Evolutionary conservation across 371 early-diverging fungal genomes (phyloP).

Genomic region (Mortierella sp.): DNA sequence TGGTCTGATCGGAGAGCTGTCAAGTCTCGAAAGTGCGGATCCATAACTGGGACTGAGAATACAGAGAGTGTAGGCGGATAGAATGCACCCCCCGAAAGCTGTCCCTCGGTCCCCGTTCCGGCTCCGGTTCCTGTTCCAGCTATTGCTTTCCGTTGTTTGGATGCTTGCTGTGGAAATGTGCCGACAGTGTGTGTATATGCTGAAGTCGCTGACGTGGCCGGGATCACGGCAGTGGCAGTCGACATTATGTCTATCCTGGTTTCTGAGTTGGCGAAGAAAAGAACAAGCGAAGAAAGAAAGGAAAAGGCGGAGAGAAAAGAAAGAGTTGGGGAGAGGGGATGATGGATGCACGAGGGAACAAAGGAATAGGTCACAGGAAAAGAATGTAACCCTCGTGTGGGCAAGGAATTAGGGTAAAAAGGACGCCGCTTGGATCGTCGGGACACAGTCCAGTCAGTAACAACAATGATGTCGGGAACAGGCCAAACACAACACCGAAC

Average conservation of each 20-base stretch:
- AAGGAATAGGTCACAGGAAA: too few species aligned
- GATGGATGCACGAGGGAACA: too few species aligned
- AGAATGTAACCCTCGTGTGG: too few species aligned
- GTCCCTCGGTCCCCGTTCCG: too few species aligned
- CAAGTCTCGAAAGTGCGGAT: slow-evolving; percentile 32
- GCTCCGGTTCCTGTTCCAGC: not conserved
- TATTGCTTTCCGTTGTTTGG: not conserved
- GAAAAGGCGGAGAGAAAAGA: not conserved
- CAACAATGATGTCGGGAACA: too few species aligned
- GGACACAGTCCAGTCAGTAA: too few species aligned
- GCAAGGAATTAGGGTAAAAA: too few species aligned
- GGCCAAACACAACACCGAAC: too few species aligned
- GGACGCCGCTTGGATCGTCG: too few species aligned
- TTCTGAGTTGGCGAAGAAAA: too few species aligned
- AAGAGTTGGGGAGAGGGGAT: not conserved
- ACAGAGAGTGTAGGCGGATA: slow-evolving; percentile 10
- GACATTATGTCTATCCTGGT: too few species aligned
- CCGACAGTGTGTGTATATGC: not conserved
- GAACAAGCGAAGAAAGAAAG: not conserved
- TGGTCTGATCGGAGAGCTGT: slow-evolving; percentile 26
- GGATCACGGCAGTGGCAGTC: not conserved
- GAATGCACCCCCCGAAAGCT: too few species aligned
- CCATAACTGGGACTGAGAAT: slow-evolving; percentile 24
- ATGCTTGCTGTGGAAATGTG: not conserved
- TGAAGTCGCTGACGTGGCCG: not conserved